Evolutionary conservation across 331 rosid species (phyloP).

Genomic region (Malus hybrid): DNA sequence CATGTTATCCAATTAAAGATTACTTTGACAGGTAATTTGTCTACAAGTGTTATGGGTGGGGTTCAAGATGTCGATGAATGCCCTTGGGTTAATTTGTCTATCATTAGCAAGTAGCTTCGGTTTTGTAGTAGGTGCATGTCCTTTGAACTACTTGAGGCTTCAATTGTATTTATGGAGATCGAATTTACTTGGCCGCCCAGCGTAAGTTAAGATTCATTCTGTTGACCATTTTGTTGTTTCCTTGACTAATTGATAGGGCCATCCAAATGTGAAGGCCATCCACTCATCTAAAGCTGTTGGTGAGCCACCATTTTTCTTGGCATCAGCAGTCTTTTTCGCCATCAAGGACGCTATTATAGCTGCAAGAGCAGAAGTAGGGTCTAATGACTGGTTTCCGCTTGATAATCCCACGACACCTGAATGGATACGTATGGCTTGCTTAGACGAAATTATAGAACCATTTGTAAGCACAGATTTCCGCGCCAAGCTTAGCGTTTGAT

Average conservation of each 20-base stretch:
- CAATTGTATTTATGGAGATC: neutral
- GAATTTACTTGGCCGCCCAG: neutral
- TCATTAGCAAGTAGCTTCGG: neutral
- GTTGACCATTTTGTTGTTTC: neutral
- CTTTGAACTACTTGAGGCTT: neutral
- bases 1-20: neutral
- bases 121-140: neutral
- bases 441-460: constrained; percentile 51
- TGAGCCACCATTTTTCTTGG: constrained; percentile 95
- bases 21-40: neutral
- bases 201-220: neutral
- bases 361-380: constrained; percentile 67
- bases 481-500: constrained; percentile 75
- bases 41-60: neutral
- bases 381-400: constrained; percentile 72
- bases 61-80: neutral
- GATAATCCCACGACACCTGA: constrained; percentile 94
- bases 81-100: too few species aligned
- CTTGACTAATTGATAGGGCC: constrained; percentile 52
- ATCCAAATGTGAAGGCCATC: constrained; percentile 87
- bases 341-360: constrained; percentile 81
- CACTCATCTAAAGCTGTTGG: constrained; percentile 98
- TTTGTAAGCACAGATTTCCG: constrained; percentile 41
- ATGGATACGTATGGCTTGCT: constrained; percentile 89
- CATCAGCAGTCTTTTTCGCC: constrained; percentile 74